Conservation (phyloP, 345 rosid species). For the Durio zibethinus region DNA sequence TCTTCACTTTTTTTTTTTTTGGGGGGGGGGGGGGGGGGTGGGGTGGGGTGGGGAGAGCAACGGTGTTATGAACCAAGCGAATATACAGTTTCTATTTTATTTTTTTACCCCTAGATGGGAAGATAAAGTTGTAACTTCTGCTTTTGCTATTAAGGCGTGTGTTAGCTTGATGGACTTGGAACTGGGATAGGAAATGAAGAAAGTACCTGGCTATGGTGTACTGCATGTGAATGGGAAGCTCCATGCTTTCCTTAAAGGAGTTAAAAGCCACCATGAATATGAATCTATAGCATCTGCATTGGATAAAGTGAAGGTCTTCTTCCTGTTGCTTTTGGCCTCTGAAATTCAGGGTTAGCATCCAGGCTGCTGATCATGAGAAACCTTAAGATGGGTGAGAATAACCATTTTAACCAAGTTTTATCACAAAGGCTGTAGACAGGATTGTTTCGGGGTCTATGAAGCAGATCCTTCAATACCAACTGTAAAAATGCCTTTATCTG, state of each 20-base stretch:
- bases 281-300: constrained; percentile 36
- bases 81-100: no score
- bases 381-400: constrained; percentile 21
- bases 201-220: constrained; percentile 61
- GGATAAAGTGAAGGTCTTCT: constrained; percentile 32
- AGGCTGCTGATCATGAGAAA: constrained; percentile 26
- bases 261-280: constrained; percentile 47
- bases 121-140: no score
- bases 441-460: neutral
- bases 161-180: constrained; percentile 39
- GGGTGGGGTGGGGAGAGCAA: no score
- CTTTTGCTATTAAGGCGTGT: constrained; percentile 68
- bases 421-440: neutral
- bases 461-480: neutral
- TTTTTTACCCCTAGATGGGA: no score
- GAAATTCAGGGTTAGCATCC: neutral
- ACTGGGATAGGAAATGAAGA: constrained; percentile 50
- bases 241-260: constrained; percentile 58
- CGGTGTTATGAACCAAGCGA: no score
- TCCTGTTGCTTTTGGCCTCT: neutral
- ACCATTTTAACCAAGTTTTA: constrained; percentile 23
- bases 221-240: constrained; percentile 57
- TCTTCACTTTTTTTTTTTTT: no score
- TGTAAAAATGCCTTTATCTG: neutral
- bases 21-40: no score